phyloP scores from a whole-genome alignment of 208 protist species.

The Acanthamoeba pearcei region DNA sequence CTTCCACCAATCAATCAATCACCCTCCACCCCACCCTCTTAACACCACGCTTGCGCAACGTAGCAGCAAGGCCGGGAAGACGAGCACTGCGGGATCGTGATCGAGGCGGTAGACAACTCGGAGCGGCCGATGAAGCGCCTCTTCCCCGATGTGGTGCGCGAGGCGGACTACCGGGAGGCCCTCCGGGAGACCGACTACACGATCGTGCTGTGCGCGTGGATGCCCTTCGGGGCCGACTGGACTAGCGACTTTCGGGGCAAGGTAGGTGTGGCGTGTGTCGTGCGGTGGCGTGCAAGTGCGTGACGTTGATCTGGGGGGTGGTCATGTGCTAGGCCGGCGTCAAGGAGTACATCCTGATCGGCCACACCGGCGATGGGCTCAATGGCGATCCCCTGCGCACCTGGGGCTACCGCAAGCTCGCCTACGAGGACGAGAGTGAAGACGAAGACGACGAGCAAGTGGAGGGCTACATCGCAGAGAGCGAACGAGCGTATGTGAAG shows the following conservation, averaged over 20 bases:
- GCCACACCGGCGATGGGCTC: background rate
- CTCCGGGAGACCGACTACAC: background rate
- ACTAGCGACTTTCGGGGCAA: conserved; percentile 25
- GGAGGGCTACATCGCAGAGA: conserved; percentile 1
- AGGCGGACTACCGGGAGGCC: background rate
- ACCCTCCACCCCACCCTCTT: too few species aligned
- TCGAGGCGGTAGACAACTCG: conserved; percentile 25
- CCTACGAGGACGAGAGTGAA: background rate
- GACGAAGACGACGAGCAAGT: background rate
- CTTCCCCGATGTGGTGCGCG: conserved; percentile 23
- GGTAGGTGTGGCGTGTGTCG: background rate
- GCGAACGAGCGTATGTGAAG: background rate
- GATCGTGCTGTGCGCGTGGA: conserved; percentile 32
- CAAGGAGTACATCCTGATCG: conserved; percentile 25
- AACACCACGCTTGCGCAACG: too few species aligned
- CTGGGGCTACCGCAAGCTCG: conserved; percentile 23
- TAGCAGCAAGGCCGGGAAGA: too few species aligned
- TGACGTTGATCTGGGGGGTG: background rate
- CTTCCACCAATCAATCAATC: background rate
- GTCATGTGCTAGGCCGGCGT: background rate
- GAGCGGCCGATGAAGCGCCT: conserved; percentile 26
- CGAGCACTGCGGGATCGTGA: background rate
- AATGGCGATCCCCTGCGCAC: background rate
- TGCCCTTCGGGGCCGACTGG: conserved; percentile 42
- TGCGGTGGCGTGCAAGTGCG: background rate